Percentiles rank a stretch among this genome's conserved stretches.
phyloP scores from a whole-genome alignment of 78 protist species.

The Emiliania huxleyi region DNA sequence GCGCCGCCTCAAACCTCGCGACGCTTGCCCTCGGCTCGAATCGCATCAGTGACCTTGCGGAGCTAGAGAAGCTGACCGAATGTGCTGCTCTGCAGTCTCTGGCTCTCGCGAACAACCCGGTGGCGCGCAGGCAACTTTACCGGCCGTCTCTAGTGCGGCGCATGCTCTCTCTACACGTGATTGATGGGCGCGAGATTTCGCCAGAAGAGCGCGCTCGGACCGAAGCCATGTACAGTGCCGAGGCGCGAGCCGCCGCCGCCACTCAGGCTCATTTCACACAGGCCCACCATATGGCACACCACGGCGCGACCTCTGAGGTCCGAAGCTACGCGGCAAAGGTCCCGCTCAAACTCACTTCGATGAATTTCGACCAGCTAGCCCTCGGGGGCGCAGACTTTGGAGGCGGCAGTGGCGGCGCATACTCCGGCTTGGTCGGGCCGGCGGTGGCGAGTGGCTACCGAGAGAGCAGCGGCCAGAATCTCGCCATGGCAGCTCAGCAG shows the following conservation, averaged over 20 bases:
- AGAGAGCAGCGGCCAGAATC: no score
- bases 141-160: slow-evolving; percentile 36
- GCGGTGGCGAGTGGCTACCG: no score
- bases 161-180: background rate
- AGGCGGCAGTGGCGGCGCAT: no score
- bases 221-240: background rate
- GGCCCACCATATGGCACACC: no score
- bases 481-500: no score
- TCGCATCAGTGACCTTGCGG: slow-evolving; percentile 51
- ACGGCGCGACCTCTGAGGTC: no score
- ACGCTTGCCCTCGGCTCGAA: slow-evolving; percentile 37
- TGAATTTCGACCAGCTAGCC: no score
- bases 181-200: slow-evolving; percentile 45
- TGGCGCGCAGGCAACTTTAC: slow-evolving; percentile 47
- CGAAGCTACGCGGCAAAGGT: background rate
- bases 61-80: slow-evolving; percentile 38
- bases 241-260: background rate
- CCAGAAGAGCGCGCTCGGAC: slow-evolving; percentile 58
- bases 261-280: no score
- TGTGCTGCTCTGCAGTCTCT: background rate
- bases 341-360: background rate
- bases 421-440: no score
- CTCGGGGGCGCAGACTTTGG: no score
- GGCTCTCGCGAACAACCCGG: slow-evolving; percentile 19
- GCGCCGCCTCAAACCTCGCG: background rate